Base-by-base conservation (phyloP, 805 yeast species). In the Schwanniomyces occidentalis region DNA sequence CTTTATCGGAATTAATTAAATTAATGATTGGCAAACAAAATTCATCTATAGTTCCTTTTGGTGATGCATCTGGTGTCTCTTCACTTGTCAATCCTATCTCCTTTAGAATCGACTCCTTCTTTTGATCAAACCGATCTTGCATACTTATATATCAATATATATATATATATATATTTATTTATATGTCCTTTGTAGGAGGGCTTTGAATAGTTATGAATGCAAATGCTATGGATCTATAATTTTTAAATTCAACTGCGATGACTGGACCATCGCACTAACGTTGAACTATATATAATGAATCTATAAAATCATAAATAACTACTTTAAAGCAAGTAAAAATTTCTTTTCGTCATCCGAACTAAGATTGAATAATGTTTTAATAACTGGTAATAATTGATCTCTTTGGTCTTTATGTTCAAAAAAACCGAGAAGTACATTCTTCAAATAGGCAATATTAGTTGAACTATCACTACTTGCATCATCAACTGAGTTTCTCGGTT, bases 351-450 rank as follows among this genome's bases (percentile, higher is more conserved):
- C 99, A 5, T 71, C 75, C 34, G 75, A 77, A 32, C 72, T 77
- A 52, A 91, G 63, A 35, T 80, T 78, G 40, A 91, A 71, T 33
- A 91, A 59, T 45, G 86, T 80, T 31, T 90, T 76, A 16, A 91
- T 67, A 5, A 93, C 98, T 0, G 98, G 97, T 20, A 93, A 64
- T 27, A 91, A 70, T 56, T 82, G 87, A 18, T 72, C 78, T 40
- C 98, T 72, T 59, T 90, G 97, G n/a, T 91, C 99, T 51, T 76
- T 85, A 54, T 86, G 96, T 52, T 90, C 96, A 35, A 93, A 61
- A 55, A 85, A 93, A 2, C 97, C 97, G 2, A 91, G 64, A n/a
- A 91, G 59, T 2, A 91, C 96, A 54, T 93, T 93, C 56, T 85
- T 86, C 33, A 89, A 71, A 54, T 91, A 91, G 8, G 95, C 86